Evolutionary conservation across 257 asterid genomes (phyloP).

Genomic region (Ligustrum vulgare): DNA sequence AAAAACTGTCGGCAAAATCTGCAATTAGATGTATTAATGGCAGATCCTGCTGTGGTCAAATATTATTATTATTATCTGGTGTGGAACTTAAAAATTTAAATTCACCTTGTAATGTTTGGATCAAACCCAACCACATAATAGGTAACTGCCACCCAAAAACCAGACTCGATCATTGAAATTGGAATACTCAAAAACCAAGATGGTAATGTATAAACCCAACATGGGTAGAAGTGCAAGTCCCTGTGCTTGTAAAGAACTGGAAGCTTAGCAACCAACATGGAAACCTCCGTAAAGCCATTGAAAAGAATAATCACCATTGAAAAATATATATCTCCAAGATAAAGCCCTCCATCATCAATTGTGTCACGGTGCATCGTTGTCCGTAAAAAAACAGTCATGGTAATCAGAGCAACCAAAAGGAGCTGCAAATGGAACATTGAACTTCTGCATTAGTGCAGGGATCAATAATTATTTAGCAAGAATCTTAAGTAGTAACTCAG

Average conservation of each 20-base stretch:
- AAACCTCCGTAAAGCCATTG: slow-evolving; percentile 94
- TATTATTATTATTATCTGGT: background rate
- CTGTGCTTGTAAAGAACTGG: slow-evolving; percentile 93
- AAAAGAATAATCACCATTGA: slow-evolving; percentile 89
- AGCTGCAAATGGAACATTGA: slow-evolving; percentile 55
- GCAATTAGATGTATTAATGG: slow-evolving; percentile 33
- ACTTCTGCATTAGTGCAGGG: slow-evolving; percentile 21
- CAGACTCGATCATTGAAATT: slow-evolving; percentile 78
- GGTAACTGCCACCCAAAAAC: slow-evolving; percentile 88
- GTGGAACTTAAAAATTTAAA: slow-evolving; percentile 14
- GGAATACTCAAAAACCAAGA: slow-evolving; percentile 91
- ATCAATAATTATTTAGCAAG: slow-evolving; percentile 7
- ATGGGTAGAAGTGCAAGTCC: slow-evolving; percentile 85
- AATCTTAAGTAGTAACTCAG: slow-evolving; percentile 13
- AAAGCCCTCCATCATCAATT: slow-evolving; percentile 84
- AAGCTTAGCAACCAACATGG: slow-evolving; percentile 91
- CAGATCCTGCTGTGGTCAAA: slow-evolving; percentile 18
- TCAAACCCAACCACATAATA: slow-evolving; percentile 89
- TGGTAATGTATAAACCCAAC: slow-evolving; percentile 94
- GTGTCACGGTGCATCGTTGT: slow-evolving; percentile 78
- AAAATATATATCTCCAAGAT: slow-evolving; percentile 78
- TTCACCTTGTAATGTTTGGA: slow-evolving; percentile 80
- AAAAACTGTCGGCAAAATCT: slow-evolving; percentile 80
- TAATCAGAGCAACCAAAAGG: slow-evolving; percentile 76
- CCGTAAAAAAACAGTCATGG: slow-evolving; percentile 96